Percentiles rank a stretch among this genome's conserved stretches.
These are phyloP conservation scores for Meyerozyma smithsonii DNA, from an alignment of 1,139 yeast genomes.

Conservation along the genomic window DNA sequence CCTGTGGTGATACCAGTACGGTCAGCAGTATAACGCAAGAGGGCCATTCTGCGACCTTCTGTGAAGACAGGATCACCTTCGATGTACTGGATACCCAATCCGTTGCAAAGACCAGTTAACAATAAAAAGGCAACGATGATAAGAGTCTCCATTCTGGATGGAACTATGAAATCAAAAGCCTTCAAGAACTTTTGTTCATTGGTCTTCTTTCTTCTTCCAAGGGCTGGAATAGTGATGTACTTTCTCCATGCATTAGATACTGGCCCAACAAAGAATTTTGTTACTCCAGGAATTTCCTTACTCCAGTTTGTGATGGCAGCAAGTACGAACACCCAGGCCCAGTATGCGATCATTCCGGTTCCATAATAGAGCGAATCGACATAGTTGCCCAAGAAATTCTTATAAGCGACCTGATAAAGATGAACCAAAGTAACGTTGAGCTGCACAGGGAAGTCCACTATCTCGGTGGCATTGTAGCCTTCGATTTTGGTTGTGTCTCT, in stretches of 20 bases:
- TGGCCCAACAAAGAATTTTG: conserved; percentile 19
- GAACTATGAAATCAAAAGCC: conserved; percentile 22
- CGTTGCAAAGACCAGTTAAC: conserved; percentile 6
- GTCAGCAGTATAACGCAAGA: conserved; percentile 23
- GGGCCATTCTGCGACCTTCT: conserved; percentile 13
- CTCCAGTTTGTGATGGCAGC: conserved; percentile 18
- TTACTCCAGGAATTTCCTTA: conserved; percentile 15
- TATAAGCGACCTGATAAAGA: conserved; percentile 15
- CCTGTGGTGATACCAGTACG: conserved; percentile 13
- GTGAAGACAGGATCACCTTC: conserved; percentile 24
- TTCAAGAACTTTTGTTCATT: conserved; percentile 17
- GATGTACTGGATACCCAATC: conserved; percentile 15
- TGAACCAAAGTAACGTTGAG: conserved; percentile 12
- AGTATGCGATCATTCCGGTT: conserved; percentile 15
- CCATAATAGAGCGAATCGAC: conserved; percentile 17
- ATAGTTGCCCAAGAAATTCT: conserved; percentile 30
- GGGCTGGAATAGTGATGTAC: conserved; percentile 29
- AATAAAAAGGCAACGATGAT: conserved; percentile 14
- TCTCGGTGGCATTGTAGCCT: conserved; percentile 17
- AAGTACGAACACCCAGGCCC: conserved; percentile 17
- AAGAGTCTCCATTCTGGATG: conserved; percentile 25
- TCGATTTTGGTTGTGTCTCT: conserved; percentile 16
- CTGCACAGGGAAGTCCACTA: conserved; percentile 20
- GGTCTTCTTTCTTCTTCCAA: conserved; percentile 19
- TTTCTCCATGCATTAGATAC: conserved; percentile 23